Conservation (phyloP, 129 eudicot species). For the Centrapalus pauciflorus region DNA sequence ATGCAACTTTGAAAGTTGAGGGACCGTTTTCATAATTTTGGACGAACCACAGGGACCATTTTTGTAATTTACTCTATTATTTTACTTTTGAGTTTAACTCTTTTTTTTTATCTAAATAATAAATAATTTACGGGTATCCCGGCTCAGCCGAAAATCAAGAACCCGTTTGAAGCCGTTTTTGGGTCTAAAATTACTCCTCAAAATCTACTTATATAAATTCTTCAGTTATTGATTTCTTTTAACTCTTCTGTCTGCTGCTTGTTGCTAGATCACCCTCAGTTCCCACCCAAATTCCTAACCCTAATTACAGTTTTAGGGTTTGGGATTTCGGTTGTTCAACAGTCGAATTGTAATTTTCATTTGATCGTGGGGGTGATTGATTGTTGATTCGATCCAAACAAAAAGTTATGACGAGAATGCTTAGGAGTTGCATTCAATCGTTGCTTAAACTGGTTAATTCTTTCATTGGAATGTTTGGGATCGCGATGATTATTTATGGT, state of each 20-base stretch:
- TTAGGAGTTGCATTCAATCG: slow-evolving; percentile 65
- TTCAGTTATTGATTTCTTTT: background rate
- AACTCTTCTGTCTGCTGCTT: background rate
- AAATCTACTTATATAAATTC: background rate
- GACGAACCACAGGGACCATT: too few species aligned
- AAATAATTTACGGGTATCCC: background rate
- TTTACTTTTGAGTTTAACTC: background rate
- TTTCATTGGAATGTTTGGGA: slow-evolving; percentile 59
- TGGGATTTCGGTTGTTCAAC: background rate
- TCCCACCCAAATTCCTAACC: slow-evolving; percentile 16
- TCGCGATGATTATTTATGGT: slow-evolving; percentile 62
- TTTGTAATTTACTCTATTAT: too few species aligned
- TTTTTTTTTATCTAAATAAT: background rate
- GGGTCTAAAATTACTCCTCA: background rate
- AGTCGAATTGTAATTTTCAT: slow-evolving; percentile 4
- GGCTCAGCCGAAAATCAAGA: background rate
- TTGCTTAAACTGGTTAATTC: slow-evolving; percentile 75
- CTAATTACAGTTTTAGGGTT: slow-evolving; percentile 22
- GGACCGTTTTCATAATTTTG: too few species aligned
- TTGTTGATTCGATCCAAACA: background rate
- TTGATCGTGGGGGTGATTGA: background rate
- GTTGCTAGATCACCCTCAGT: slow-evolving; percentile 1
- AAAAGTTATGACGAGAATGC: slow-evolving; percentile 54
- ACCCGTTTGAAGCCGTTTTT: background rate
- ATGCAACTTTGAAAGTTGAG: too few species aligned